Base-by-base conservation (phyloP, 1,284 basidiomycete species). In the Vanrija sp. region DNA sequence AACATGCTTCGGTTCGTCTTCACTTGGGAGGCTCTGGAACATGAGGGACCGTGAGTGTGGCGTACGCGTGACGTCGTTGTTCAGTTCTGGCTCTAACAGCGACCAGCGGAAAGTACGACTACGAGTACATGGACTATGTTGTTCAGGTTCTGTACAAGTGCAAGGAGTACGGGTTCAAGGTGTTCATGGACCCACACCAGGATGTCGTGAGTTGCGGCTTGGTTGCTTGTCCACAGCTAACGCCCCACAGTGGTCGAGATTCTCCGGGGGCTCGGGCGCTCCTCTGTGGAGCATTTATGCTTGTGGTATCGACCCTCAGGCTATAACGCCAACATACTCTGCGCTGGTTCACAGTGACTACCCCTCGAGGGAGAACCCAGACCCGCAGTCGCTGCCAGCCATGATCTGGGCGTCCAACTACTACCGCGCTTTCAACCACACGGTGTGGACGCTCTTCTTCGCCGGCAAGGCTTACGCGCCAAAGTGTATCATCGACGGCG, bases 401-500 rank as follows among this genome's bases (percentile, higher is more conserved):
- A 98, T 98, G 95, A 84, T 94, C 59, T 98, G 95, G 95, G 85
- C 87, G 15, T 97, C 95, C 20, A 98, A 98, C 72, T 97, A 98
- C 68, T 85, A 87, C 45, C 88, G 89, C 12, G 83, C 97, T 16
- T 84, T 87, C 38, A 85, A 84, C 14, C 91, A 93, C 69, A 96
- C 93, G 4, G 71, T 98, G 50, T 96, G 92, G 78, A 92, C 93
- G 3, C 82, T 98, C 53, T 98, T 97, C 82, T 98, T 92, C 69
- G 93, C 87, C 24, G 95, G 95, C 4, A 83, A 83, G 31, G 84
- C 86, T 48, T 98, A 85, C 71, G 92, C 94, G 0, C 95, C 95
- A 0, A 85, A 86, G 54, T 97, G 93, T 73, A 78, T 92, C 64
- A 87, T 98, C 65, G 92, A 98, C 75, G 91, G 85, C 9, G 76